Evolutionary conservation across 2,329 filamentous ascomycete genomes (phyloP), one percentile per base, ranked within the genome.

Genomic region (Apiospora marii): DNA sequence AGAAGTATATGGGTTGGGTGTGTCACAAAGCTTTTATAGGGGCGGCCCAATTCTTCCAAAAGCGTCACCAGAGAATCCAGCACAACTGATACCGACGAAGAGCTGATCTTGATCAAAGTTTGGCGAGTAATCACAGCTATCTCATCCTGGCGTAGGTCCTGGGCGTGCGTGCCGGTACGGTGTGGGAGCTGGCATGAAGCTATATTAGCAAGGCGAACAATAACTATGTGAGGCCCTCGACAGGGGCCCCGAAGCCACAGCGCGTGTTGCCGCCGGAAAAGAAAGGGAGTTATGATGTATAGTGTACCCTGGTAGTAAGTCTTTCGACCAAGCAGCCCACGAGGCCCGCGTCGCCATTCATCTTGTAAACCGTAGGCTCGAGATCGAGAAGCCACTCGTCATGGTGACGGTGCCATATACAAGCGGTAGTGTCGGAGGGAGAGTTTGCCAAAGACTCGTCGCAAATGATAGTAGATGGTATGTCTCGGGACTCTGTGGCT

Each of bases 261-360:
- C 30, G 58, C 58, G 6, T 64, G 22, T 43, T 49, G 51, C 44
- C 22, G 16, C 53, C 49, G 37, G 27, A 41, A 43, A 71, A 73
- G 67, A 48, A 53, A 41, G 49, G 67, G 72, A 67, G 46, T 49
- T 73, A 22, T 48, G 72, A 69, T 53, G 67, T 49, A 49, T 80
- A 77, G 46, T 49, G 68, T 87, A 91, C 90, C 85, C 89, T 88
- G 74, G 88, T 89, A 74, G 88, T 87, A 77, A 91, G 85, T 82
- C 89, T 88, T 81, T 91, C 89, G 79, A 91, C 89, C 77, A 91
- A 85, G 81, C 87, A 89, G 83, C 86, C 85, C 78, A 91, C 88
- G 77, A 91, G 85, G 82, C 86, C 85, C 79, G 87, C 86, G 81
- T 91, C 88, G 80, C 86, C 86, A 80, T 87, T 90, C 89, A 91